Evolutionary conservation across 2,329 filamentous ascomycete genomes (phyloP).

Genomic region (Talaromyces sp.): DNA sequence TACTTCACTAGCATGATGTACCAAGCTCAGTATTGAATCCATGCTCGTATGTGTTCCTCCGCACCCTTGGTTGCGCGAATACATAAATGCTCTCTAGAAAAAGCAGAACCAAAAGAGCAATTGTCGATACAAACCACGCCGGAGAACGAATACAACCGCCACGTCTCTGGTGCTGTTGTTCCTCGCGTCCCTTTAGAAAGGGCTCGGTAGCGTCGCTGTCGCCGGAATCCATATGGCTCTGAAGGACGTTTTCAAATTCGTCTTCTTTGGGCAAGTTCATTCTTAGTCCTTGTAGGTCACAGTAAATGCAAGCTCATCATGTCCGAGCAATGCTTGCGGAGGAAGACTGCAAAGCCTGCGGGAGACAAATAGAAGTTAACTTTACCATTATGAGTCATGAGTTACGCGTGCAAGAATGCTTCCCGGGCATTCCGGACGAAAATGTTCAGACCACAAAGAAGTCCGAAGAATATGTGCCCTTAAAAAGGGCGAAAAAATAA

Average conservation of each 20-base stretch:
- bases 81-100: not conserved
- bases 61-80: not conserved
- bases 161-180: not conserved
- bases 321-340: not conserved
- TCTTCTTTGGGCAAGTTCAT: not conserved
- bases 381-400: not conserved
- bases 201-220: not conserved
- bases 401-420: not conserved
- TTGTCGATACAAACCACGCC: not conserved
- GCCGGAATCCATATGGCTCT: not conserved
- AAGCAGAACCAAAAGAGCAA: not conserved
- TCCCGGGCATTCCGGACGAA: not conserved
- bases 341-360: too few relatives aligned
- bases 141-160: not conserved
- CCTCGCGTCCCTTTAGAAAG: not conserved
- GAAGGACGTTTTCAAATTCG: not conserved
- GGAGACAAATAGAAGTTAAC: not conserved
- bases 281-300: not conserved
- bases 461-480: not conserved
- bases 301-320: not conserved
- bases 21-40: slow-evolving; percentile 5
- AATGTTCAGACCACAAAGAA: not conserved
- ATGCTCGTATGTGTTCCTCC: not conserved
- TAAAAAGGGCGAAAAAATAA: not conserved
- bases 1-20: not conserved